phyloP scores from a whole-genome alignment of 768 basidiomycete species.

The Rhodotorula kratochvilovae region DNA sequence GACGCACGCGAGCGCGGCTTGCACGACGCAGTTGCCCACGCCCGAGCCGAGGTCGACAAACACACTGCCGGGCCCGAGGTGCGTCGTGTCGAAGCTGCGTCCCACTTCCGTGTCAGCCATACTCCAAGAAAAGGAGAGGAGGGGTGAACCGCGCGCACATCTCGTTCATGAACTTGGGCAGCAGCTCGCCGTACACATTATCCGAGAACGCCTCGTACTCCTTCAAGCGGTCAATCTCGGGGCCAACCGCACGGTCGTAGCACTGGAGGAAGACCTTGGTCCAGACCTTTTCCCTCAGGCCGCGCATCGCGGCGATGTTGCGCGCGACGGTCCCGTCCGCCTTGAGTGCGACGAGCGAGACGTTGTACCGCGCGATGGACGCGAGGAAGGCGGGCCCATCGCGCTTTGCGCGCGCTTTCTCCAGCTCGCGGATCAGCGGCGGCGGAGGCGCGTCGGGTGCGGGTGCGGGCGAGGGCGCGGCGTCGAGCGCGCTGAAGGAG shows the following conservation, averaged over 20 bases:
- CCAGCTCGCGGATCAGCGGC: constrained; percentile 34
- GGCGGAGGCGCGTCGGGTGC: not conserved
- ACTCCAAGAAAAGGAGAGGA: not conserved
- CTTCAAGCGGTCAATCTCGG: constrained; percentile 71
- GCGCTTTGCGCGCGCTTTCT: constrained; percentile 30
- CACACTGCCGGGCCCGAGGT: constrained; percentile 59
- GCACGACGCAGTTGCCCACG: constrained; percentile 76
- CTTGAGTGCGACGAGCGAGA: constrained; percentile 29
- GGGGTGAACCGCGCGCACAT: constrained; percentile 20
- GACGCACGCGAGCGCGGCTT: constrained; percentile 67
- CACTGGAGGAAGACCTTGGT: constrained; percentile 80
- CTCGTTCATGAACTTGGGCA: constrained; percentile 57
- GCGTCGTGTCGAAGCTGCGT: constrained; percentile 59
- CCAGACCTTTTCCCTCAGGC: constrained; percentile 63
- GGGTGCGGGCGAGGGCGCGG: not conserved
- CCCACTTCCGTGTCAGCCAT: not conserved
- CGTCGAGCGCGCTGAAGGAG: constrained; percentile 3
- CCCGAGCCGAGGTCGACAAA: constrained; percentile 83
- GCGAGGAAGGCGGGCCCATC: constrained; percentile 40
- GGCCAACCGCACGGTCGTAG: constrained; percentile 89
- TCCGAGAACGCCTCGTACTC: constrained; percentile 74
- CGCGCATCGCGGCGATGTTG: constrained; percentile 44
- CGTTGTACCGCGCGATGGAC: constrained; percentile 34
- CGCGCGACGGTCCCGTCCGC: constrained; percentile 14
- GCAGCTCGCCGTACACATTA: constrained; percentile 83